phyloP scores from a whole-genome alignment of 345 rosid species.

The Eucalyptus regnans region DNA sequence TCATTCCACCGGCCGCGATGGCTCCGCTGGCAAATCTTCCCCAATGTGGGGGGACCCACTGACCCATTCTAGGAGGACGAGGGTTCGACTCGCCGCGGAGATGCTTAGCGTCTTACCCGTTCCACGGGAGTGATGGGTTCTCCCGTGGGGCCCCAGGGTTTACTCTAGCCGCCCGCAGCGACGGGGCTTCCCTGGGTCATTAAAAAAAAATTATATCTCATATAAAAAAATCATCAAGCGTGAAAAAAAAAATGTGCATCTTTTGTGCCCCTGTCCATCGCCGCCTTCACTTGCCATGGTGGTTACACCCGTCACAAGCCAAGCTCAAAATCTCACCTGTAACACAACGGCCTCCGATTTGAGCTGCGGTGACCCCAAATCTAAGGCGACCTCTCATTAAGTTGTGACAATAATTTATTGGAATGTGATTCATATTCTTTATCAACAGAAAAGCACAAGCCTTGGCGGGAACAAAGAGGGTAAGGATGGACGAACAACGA shows the following conservation, averaged over 20 bases:
- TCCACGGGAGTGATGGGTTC: too few species aligned
- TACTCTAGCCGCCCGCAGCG: too few species aligned
- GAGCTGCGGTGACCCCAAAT: background rate
- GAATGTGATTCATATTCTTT: background rate
- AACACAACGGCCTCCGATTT: background rate
- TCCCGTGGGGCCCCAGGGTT: too few species aligned
- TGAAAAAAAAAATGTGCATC: background rate
- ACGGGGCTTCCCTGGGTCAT: too few species aligned
- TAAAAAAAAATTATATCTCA: background rate
- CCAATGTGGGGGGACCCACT: too few species aligned
- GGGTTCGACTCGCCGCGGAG: too few species aligned
- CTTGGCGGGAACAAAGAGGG: background rate
- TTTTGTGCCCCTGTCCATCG: background rate
- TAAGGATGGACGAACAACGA: background rate
- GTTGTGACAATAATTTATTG: background rate
- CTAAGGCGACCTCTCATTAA: background rate
- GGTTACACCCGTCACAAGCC: background rate
- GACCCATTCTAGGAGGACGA: too few species aligned
- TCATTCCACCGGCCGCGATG: background rate
- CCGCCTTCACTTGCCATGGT: background rate
- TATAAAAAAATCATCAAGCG: background rate
- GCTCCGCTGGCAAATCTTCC: too few species aligned
- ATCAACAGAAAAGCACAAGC: background rate
- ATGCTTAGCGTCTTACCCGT: too few species aligned
- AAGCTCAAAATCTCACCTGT: background rate